Base-by-base conservation (phyloP, 768 basidiomycete genomes). In the Russula dissimulans region DNA sequence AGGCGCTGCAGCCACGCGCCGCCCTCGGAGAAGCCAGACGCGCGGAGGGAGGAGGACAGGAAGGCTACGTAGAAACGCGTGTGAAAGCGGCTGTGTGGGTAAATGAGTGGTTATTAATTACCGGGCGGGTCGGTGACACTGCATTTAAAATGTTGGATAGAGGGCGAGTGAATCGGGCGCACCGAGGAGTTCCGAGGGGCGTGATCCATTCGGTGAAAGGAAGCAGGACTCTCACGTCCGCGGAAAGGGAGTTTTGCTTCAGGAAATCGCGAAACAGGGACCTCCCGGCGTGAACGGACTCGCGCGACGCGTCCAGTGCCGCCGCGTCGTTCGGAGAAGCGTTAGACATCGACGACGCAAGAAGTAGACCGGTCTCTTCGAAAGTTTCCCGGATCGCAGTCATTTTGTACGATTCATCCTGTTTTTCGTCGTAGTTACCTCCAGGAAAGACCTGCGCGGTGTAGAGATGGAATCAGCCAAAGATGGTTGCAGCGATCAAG, bases 141-240 rank as follows among this genome's bases (percentile, higher is more conserved):
- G 36, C 7, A 38, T 38, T 38, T 38, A 38, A 38, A 38, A 38
- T 38, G 12, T 8, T 26, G 22, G 22, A 26, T 2, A 26, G 22
- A 10, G 34, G 10, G 34, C 34, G 34, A 3, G 34, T 36, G 4
- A 17, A 7, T 15, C 60, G 41, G 26, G 26, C 75, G 66, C 65
- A 84, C 87, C 79, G 76, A 38, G 82, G 78, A 31, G 71, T 65
- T 32, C 73, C 77, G 9, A 70, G 67, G n/a, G 87, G 87, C 2
- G 87, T 88, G 53, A 87, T 77, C 87, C 87, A 89, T 65, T 83
- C 76, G 2, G 86, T 88, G 69, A 89, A 87, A 1, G 85, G 85
- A n/a, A 85, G 67, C 18, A 89, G 71, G 1, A 77, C 72, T 14
- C 73, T 67, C 9, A 73, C 63, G 64, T 83, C 80, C 3, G 79